A percentile compares a stretch with the other conserved stretches of the same genome.
Conservation (phyloP, 352 stramenopile genomes). For the Phytophthora parvispora region DNA sequence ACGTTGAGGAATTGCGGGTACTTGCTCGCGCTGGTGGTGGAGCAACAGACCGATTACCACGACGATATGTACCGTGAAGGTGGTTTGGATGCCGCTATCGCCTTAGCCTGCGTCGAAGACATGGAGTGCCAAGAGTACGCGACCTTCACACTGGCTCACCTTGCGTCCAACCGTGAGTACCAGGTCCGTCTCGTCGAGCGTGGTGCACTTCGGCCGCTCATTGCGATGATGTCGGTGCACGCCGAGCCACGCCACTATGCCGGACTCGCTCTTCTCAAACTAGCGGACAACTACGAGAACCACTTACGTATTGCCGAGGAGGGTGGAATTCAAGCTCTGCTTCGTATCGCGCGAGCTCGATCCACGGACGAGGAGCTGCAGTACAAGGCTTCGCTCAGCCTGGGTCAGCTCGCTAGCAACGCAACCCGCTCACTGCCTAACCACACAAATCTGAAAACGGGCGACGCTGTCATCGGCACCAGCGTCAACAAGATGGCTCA, state of each 20-base stretch:
- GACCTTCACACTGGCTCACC: constrained; percentile 95
- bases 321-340: constrained; percentile 96
- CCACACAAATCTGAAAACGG: constrained; percentile 55
- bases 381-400: constrained; percentile 96
- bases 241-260: constrained; percentile 96
- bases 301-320: constrained; percentile 97
- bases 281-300: constrained; percentile 99
- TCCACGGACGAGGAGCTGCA: constrained; percentile 95
- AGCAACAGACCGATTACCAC: constrained; percentile 95
- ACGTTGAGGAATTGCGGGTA: constrained; percentile 95
- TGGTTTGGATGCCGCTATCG: constrained; percentile 90
- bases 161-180: constrained; percentile 96
- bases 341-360: constrained; percentile 92
- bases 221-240: constrained; percentile 97
- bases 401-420: constrained; percentile 95
- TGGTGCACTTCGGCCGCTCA: constrained; percentile 94
- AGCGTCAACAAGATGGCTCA: constrained; percentile 85
- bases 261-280: constrained; percentile 96
- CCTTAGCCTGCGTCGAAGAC: constrained; percentile 95
- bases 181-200: constrained; percentile 94
- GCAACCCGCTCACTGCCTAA: constrained; percentile 82
- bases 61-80: constrained; percentile 90
- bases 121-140: constrained; percentile 97
- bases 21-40: constrained; percentile 90
- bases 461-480: constrained; percentile 67